Conservation (phyloP, 257 asterid genomes). For the Gynochthodes officinalis region DNA sequence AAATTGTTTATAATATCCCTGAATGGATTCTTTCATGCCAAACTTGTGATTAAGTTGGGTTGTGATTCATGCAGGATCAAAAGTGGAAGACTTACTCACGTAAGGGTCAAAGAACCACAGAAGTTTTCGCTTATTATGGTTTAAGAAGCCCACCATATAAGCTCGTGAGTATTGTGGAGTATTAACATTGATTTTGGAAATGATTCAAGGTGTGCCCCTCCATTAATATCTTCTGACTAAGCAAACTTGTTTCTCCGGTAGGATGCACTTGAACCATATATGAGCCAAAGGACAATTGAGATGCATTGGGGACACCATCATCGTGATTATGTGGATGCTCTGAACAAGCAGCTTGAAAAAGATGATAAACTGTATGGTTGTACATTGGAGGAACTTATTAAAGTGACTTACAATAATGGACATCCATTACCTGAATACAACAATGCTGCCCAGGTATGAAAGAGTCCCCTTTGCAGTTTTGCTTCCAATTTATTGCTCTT, state of each 20-base stretch:
- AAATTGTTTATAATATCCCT: neutral
- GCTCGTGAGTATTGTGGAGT: slow-evolving; percentile 49
- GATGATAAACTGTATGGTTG: slow-evolving; percentile 63
- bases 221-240: neutral
- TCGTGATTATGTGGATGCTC: slow-evolving; percentile 70
- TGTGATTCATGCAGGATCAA: slow-evolving; percentile 45
- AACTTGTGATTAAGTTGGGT: neutral
- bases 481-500: neutral
- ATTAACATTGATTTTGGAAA: neutral
- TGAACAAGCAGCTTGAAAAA: slow-evolving; percentile 78
- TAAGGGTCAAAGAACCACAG: slow-evolving; percentile 26
- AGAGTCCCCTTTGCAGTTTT: neutral
- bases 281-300: slow-evolving; percentile 76
- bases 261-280: slow-evolving; percentile 65
- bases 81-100: slow-evolving; percentile 26
- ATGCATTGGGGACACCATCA: slow-evolving; percentile 94
- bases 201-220: neutral
- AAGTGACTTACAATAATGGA: slow-evolving; percentile 73
- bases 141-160: slow-evolving; percentile 70
- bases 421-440: slow-evolving; percentile 85
- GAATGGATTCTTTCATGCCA: neutral
- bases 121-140: slow-evolving; percentile 69
- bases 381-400: slow-evolving; percentile 76
- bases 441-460: slow-evolving; percentile 83
- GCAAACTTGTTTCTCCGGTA: neutral